Evolutionary conservation across 768 basidiomycete species (phyloP), one percentile per base, ranked within the genome.

Genomic region (Brasilioporus rufonigricans): DNA sequence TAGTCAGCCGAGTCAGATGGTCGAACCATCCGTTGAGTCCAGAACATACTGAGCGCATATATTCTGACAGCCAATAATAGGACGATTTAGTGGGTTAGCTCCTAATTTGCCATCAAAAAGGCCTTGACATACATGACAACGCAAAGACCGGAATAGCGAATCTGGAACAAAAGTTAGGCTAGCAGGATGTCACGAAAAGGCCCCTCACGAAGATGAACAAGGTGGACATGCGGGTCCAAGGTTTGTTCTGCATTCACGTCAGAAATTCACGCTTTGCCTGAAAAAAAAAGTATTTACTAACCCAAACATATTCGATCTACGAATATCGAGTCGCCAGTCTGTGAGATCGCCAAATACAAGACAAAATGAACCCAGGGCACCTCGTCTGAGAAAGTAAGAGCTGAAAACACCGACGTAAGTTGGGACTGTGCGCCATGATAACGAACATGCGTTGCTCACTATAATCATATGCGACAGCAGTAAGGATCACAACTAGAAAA

Each of bases 61-160:
- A 18, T 23, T n/a, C 59, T 60, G 38, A 35, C 19, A 12, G 12
- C 5, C 10, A 39, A 11, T 10, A 6, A 19, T 4, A 8, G 19
- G 19, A 5, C 19, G 13, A 40, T 11, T 0, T 16, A 1, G 24
- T 14, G 11, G 41, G 11, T 55, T 9, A 52, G 46, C 23, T n/a
- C 44, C 11, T 8, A 3, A 26, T 18, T 6, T 11, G 10, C 21
- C n/a, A 9, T 43, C 9, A 14, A 18, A 32, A 24, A 32, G 14
- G 27, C 23, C 2, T 18, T 5, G 23, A 39, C 52, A n/a, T 32
- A 63, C 61, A 36, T n/a, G 21, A 47, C 27, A 7, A 12, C 13
- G 10, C 44, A 56, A 21, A 56, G 53, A 13, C 61, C 57, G 7
- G 14, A 23, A 23, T 63, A 63, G 19, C 61, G 61, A 19, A 45